Conservation (phyloP, 495 filamentous ascomycete species). For the Echria macrotheca region DNA sequence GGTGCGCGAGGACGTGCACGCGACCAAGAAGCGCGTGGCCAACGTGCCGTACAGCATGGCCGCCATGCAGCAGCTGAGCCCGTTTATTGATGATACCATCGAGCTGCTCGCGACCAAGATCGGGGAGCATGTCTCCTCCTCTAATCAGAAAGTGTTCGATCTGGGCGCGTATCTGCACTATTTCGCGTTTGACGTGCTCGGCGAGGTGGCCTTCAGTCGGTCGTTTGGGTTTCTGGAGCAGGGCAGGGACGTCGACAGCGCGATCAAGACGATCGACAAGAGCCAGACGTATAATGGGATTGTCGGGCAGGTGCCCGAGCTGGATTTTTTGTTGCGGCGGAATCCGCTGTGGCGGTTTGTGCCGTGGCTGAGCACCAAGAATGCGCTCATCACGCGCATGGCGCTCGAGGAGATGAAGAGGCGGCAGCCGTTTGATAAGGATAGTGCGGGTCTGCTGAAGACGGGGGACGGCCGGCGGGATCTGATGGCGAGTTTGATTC, state of each 20-base stretch:
- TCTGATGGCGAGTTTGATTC: conserved; percentile 42
- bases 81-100: conserved; percentile 45
- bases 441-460: conserved; percentile 33
- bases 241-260: conserved; percentile 52
- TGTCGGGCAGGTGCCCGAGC: conserved; percentile 45
- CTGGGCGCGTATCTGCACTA: conserved; percentile 49
- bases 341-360: conserved; percentile 46
- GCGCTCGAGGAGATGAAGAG: conserved; percentile 44
- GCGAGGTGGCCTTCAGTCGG: conserved; percentile 59
- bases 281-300: conserved; percentile 52
- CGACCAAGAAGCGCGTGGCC: conserved; percentile 51
- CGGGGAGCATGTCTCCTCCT: conserved; percentile 23
- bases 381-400: conserved; percentile 47
- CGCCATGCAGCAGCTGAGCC: conserved; percentile 45
- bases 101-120: conserved; percentile 37
- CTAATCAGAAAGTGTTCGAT: conserved; percentile 32
- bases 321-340: conserved; percentile 41
- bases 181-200: conserved; percentile 55
- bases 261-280: conserved; percentile 49
- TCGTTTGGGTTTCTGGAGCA: conserved; percentile 58
- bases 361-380: conserved; percentile 41
- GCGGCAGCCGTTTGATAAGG: conserved; percentile 40
- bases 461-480: conserved; percentile 43
- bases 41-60: conserved; percentile 50
- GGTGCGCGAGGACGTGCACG: conserved; percentile 48